phyloP scores from a whole-genome alignment of 2,329 filamentous ascomycete species.

The Nemania sp. region DNA sequence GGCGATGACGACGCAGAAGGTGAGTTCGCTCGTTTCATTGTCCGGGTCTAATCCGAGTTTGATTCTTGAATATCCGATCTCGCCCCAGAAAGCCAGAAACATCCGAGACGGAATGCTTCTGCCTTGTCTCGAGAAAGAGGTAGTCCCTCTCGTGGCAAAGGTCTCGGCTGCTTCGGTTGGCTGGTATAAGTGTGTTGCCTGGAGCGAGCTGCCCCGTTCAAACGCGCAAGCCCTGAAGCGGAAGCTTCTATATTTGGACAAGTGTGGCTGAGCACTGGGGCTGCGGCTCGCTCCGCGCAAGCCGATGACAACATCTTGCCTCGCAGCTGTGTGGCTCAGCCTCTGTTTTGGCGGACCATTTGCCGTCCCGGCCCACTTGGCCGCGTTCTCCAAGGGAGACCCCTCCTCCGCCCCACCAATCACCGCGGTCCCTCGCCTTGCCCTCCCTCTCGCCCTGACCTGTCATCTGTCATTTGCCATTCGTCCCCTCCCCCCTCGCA shows the following conservation, averaged over 20 bases:
- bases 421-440: no score
- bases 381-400: no score
- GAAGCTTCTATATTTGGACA: slow-evolving; percentile 24
- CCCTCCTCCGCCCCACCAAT: no score
- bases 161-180: neutral
- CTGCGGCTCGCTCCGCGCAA: slow-evolving; percentile 16
- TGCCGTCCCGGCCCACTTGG: neutral
- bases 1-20: slow-evolving; percentile 22
- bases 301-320: neutral
- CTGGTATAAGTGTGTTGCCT: slow-evolving; percentile 25
- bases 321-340: slow-evolving; percentile 2
- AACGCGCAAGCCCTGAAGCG: neutral
- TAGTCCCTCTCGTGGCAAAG: slow-evolving; percentile 19
- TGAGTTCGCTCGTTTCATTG: slow-evolving; percentile 25
- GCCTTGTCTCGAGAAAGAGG: neutral
- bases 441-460: no score
- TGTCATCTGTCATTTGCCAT: no score
- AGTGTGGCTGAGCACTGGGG: slow-evolving; percentile 10
- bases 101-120: slow-evolving; percentile 9
- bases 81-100: no score
- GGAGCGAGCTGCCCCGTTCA: neutral
- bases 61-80: neutral
- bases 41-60: neutral
- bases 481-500: no score
- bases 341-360: neutral